Evolutionary conservation across 2,329 filamentous ascomycete genomes (phyloP), one percentile per base, ranked within the genome.

Genomic region (Monosporascus sp.): DNA sequence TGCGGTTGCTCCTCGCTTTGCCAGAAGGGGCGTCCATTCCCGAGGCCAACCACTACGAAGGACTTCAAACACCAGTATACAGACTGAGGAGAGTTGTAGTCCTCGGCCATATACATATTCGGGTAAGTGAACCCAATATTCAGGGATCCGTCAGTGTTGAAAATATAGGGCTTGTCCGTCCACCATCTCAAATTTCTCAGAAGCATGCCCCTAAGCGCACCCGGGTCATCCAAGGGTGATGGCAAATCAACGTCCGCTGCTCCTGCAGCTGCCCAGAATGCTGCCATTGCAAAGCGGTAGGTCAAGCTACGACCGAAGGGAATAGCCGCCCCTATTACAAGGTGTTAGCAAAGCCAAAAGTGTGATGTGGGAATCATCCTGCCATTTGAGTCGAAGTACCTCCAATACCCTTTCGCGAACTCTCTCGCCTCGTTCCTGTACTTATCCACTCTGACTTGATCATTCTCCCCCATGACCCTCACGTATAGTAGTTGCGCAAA

Each of bases 81-180:
- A 0, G 78, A 82, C 55, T 82, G 79, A 0, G 79, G 78, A 2
- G 79, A 82, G 59, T 82, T 82, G 62, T 83, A 82, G 56, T 81
- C 76, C 60, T 83, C 80, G 37, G 70, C 69, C 71, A 82, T 73
- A 58, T 76, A 82, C 74, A 80, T 80, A 56, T 82, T 82, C 9
- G 64, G 60, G 45, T 67, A 66, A 7, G 60, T 43, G 56, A 57
- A 65, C 5, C 62, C 78, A 37, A 81, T 78, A 2, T 73, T 80
- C 19, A 81, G 44, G 0, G 76, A 79, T 0, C 78, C 77, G 52
- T 81, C 78, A 0, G 68, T 37, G 48, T 75, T 67, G 62, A 81
- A 81, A 2, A 80, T 74, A 46, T 76, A 69, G 0, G 69, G 70
- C 3, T 73, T 58, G 1, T 64, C 59, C 0, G 70, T 61, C 78